Evolutionary conservation across 305 asterid species (phyloP).

Genomic region (Euphrasia arctica): DNA sequence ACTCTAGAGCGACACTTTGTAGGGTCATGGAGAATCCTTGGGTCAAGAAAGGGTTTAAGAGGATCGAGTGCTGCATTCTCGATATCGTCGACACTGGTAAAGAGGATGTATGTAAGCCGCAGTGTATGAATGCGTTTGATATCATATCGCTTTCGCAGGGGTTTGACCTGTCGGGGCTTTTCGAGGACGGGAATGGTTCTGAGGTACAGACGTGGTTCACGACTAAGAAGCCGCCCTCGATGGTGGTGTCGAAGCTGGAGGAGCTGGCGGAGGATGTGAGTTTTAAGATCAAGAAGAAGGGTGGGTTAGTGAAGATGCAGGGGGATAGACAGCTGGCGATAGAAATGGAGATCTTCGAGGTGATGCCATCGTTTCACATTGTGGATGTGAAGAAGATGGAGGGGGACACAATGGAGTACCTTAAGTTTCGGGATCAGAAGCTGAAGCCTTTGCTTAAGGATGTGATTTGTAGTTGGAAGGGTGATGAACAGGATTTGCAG

Average conservation of each 20-base stretch:
- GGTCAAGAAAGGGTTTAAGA: slow-evolving; percentile 37
- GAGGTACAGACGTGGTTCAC: slow-evolving; percentile 38
- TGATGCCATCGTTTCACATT: slow-evolving; percentile 45
- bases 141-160: slow-evolving; percentile 42
- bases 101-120: slow-evolving; percentile 10
- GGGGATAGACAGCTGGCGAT: slow-evolving; percentile 34
- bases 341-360: slow-evolving; percentile 50
- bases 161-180: slow-evolving; percentile 46
- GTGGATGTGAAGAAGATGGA: slow-evolving; percentile 51
- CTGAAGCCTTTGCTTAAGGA: slow-evolving; percentile 54
- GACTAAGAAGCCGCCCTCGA: slow-evolving; percentile 30
- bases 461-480: slow-evolving; percentile 44
- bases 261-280: slow-evolving; percentile 38
- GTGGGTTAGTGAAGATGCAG: slow-evolving; percentile 41
- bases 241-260: slow-evolving; percentile 45
- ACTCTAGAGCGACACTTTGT: slow-evolving; percentile 27
- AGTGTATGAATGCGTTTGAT: slow-evolving; percentile 41
- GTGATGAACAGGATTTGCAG: slow-evolving; percentile 21
- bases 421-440: slow-evolving; percentile 39
- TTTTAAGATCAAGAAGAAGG: slow-evolving; percentile 38
- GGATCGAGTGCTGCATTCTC: slow-evolving; percentile 4
- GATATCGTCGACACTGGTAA: slow-evolving; percentile 27
- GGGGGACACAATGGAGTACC: slow-evolving; percentile 47
- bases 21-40: slow-evolving; percentile 41
- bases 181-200: slow-evolving; percentile 27